A percentile compares a stretch with the other conserved stretches of the same genome.
These are phyloP conservation scores for Pezicula carpinea DNA, from an alignment of 2,329 filamentous ascomycete genomes.

Conservation along the genomic window DNA sequence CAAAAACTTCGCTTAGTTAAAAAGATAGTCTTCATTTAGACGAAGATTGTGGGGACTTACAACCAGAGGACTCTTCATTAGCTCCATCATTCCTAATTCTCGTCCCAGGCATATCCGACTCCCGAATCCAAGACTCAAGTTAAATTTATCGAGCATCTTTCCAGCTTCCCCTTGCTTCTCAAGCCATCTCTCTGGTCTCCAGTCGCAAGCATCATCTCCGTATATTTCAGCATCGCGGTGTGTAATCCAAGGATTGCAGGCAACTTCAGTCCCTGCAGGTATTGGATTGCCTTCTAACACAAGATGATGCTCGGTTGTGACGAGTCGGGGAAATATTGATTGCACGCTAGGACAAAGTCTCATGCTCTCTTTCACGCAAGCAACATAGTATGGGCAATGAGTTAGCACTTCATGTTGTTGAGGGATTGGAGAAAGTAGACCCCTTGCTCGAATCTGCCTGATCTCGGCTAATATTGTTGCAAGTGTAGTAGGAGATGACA, in stretches of 20 bases:
- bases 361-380: neutral
- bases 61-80: neutral
- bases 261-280: slow-evolving; percentile 8
- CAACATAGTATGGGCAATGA: neutral
- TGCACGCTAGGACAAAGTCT: neutral
- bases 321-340: neutral
- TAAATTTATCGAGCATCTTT: neutral
- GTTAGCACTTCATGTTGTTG: neutral
- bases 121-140: neutral
- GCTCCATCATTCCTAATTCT: neutral
- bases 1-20: too few species aligned
- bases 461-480: too few species aligned
- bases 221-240: neutral
- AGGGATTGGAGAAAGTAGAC: slow-evolving; percentile 13
- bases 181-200: slow-evolving; percentile 45
- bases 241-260: slow-evolving; percentile 5
- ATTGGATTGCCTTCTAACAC: neutral
- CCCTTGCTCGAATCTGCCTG: neutral
- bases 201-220: slow-evolving; percentile 33
- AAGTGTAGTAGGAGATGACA: neutral
- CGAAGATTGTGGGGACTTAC: neutral
- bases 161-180: slow-evolving; percentile 15
- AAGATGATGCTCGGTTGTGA: neutral
- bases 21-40: too few species aligned
- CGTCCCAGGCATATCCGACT: neutral